Percentiles rank a stretch among this genome's conserved stretches.
phyloP scores from a whole-genome alignment of 805 yeast species.

The Wickerhamiella allomyrinae region DNA sequence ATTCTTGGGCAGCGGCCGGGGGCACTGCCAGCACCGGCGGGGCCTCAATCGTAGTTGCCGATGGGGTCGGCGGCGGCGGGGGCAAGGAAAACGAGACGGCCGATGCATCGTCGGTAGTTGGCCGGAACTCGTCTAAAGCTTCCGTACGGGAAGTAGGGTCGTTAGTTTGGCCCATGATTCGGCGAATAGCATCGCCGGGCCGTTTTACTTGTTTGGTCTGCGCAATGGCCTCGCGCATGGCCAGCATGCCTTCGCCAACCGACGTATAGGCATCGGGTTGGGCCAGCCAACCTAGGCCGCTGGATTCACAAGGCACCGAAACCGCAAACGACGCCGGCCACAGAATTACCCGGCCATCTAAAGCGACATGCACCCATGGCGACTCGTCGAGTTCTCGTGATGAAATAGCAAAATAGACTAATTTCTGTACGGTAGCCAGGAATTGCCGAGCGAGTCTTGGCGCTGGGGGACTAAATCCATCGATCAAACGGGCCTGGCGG shows the following conservation, averaged over 20 bases:
- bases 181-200: background rate
- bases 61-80: conserved; percentile 8
- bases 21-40: background rate
- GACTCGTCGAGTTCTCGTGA: conserved; percentile 9
- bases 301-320: background rate
- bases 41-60: background rate
- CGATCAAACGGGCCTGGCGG: conserved; percentile 9
- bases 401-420: conserved; percentile 6
- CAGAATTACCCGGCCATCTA: conserved; percentile 12
- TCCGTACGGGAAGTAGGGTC: background rate
- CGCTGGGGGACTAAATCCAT: conserved; percentile 11
- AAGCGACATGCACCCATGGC: conserved; percentile 15
- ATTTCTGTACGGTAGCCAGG: conserved; percentile 2
- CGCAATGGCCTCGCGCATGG: conserved; percentile 3
- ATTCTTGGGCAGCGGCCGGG: background rate
- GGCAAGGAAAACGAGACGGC: background rate
- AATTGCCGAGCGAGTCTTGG: conserved; percentile 13
- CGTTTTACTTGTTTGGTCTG: background rate
- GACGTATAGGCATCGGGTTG: conserved; percentile 8
- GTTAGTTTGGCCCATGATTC: background rate
- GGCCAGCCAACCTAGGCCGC: conserved; percentile 7
- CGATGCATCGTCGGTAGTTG: background rate
- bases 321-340: conserved; percentile 16
- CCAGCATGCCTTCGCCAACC: conserved; percentile 10
- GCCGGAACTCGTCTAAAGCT: background rate